Percentiles rank a stretch among this genome's conserved stretches.
phyloP scores from a whole-genome alignment of 371 early-diverging fungal genomes.

The Rhizopus microsporus region DNA sequence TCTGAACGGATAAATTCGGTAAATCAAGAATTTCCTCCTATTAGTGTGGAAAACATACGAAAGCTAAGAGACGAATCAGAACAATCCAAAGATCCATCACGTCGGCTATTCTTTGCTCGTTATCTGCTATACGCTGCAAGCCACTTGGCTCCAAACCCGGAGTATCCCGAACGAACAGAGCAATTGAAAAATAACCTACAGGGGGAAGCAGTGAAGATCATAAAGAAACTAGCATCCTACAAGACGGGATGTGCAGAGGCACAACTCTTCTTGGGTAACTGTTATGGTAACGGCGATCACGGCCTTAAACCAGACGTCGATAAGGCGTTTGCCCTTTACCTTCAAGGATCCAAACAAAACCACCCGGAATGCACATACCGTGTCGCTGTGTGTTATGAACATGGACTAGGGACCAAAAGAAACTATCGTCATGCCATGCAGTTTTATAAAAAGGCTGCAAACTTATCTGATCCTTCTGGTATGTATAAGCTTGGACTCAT shows the following conservation, averaged over 20 bases:
- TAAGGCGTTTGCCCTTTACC: slow-evolving; percentile 87
- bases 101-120: slow-evolving; percentile 80
- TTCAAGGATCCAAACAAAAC: slow-evolving; percentile 89
- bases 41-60: slow-evolving; percentile 66
- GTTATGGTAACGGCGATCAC: slow-evolving; percentile 75
- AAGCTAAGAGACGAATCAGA: slow-evolving; percentile 71
- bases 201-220: slow-evolving; percentile 66
- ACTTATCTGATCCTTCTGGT: slow-evolving; percentile 86
- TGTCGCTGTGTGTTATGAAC: slow-evolving; percentile 93
- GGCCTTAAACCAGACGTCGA: slow-evolving; percentile 81
- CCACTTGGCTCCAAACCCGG: slow-evolving; percentile 49
- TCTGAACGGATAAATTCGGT: slow-evolving; percentile 9
- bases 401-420: slow-evolving; percentile 88
- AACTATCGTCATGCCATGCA: slow-evolving; percentile 86
- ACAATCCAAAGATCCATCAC: slow-evolving; percentile 64
- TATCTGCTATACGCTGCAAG: slow-evolving; percentile 61
- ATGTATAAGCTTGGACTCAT: slow-evolving; percentile 96
- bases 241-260: slow-evolving; percentile 78
- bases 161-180: slow-evolving; percentile 59
- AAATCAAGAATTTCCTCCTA: slow-evolving; percentile 28
- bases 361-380: slow-evolving; percentile 94
- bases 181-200: slow-evolving; percentile 64
- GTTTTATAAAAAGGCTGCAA: slow-evolving; percentile 93
- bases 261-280: slow-evolving; percentile 87
- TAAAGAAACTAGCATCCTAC: slow-evolving; percentile 67